Percentiles rank a stretch among this genome's conserved stretches.
phyloP scores from a whole-genome alignment of 805 yeast genomes.

The Saccharomycopsis microspora region DNA sequence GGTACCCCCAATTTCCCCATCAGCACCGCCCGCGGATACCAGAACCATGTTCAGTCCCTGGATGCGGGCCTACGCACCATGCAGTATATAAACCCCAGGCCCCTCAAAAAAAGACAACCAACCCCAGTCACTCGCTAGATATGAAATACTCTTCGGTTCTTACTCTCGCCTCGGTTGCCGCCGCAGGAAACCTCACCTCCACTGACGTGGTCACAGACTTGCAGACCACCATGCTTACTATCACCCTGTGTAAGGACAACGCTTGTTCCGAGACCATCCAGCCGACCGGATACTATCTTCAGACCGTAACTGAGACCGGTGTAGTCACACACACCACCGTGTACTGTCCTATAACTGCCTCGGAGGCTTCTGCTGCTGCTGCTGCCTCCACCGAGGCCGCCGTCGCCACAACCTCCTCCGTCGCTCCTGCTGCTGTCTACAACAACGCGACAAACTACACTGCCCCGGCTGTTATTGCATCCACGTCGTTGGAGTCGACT shows the following conservation, averaged over 20 bases:
- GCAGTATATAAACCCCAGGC: too few species aligned
- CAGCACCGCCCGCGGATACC: too few species aligned
- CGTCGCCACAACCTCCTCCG: neutral
- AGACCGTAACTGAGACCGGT: constrained; percentile 10
- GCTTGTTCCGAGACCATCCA: constrained; percentile 14
- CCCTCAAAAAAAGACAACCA: neutral
- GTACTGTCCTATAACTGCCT: constrained; percentile 15
- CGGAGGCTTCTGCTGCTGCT: neutral
- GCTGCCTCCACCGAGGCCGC: constrained; percentile 1
- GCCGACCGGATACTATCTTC: constrained; percentile 14
- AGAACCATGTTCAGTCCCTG: too few species aligned
- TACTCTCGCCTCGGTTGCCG: neutral
- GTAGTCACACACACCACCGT: constrained; percentile 15
- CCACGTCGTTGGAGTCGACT: neutral
- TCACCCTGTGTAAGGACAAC: constrained; percentile 13
- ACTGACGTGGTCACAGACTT: constrained; percentile 9
- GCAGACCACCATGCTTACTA: constrained; percentile 11
- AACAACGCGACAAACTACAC: neutral
- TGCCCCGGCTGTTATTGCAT: neutral
- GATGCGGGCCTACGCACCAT: too few species aligned
- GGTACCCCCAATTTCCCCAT: too few species aligned
- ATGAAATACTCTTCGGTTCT: constrained; percentile 1
- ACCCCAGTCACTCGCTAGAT: neutral
- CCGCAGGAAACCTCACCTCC: neutral
- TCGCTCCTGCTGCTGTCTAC: neutral